These are phyloP conservation scores for Rutstroemia sp. DNA, from an alignment of 2,329 filamentous ascomycete genomes.

Conservation along the genomic window DNA sequence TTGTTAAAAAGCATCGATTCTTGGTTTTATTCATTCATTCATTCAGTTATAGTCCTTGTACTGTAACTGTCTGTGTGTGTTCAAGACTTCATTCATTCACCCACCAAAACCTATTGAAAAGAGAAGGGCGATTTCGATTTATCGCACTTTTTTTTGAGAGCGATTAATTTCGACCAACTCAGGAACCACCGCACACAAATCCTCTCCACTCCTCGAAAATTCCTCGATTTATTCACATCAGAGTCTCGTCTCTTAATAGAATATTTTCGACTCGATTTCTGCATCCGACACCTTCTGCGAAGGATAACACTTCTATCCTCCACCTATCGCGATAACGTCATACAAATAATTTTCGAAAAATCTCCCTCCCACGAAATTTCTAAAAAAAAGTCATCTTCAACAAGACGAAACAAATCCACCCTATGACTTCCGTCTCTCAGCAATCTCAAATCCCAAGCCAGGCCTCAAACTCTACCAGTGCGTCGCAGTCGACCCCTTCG, in stretches of 20 bases:
- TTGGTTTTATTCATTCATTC: background rate
- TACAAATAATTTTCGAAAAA: conserved; percentile 8
- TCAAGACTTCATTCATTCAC: conserved; percentile 7
- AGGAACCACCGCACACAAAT: conserved; percentile 9
- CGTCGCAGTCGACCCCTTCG: conserved; percentile 48
- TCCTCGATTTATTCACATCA: conserved; percentile 10
- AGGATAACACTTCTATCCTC: conserved; percentile 10
- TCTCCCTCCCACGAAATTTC: conserved; percentile 7
- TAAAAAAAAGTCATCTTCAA: conserved; percentile 10
- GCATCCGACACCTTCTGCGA: conserved; percentile 23
- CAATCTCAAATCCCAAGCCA: conserved; percentile 29
- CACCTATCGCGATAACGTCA: conserved; percentile 26
- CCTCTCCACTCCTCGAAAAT: conserved; percentile 10
- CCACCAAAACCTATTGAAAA: conserved; percentile 14
- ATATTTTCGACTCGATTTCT: conserved; percentile 16
- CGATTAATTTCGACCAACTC: conserved; percentile 30
- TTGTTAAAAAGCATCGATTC: conserved; percentile 2
- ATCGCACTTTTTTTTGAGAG: conserved; percentile 19
- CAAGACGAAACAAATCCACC: conserved; percentile 17
- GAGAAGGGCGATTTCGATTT: conserved; percentile 13
- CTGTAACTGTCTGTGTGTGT: background rate
- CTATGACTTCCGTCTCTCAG: conserved; percentile 32
- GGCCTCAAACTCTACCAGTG: conserved; percentile 50
- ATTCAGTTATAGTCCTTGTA: conserved; percentile 5
- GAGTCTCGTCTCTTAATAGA: background rate